These are phyloP conservation scores for Chrysoporthe austroafricana DNA, from an alignment of 2,329 filamentous ascomycete genomes.

Conservation along the genomic window DNA sequence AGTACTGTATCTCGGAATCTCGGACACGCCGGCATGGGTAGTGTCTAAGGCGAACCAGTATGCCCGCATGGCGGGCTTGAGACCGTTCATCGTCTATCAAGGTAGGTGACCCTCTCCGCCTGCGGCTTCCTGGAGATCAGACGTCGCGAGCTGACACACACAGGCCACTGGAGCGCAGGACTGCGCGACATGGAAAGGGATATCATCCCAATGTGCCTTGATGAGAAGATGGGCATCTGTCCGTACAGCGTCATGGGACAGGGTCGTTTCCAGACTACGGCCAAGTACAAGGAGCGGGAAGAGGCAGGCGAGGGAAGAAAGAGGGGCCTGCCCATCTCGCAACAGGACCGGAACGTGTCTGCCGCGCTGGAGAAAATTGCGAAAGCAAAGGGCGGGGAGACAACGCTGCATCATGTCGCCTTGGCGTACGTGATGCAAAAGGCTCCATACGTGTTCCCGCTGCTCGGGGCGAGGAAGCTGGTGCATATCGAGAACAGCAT, in stretches of 20 bases:
- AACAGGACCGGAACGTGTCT: slow-evolving; percentile 43
- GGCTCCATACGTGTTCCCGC: slow-evolving; percentile 56
- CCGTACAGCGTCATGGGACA: slow-evolving; percentile 65
- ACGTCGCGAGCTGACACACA: not conserved
- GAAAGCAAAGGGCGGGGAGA: slow-evolving; percentile 55
- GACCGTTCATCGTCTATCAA: slow-evolving; percentile 44
- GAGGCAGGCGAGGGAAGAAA: slow-evolving; percentile 41
- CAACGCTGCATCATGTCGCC: slow-evolving; percentile 61
- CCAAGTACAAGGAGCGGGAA: slow-evolving; percentile 34
- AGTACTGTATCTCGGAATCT: slow-evolving; percentile 39
- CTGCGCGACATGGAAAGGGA: slow-evolving; percentile 45
- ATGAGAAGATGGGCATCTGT: slow-evolving; percentile 54
- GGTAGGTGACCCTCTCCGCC: slow-evolving; percentile 36
- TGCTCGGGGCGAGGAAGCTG: slow-evolving; percentile 56
- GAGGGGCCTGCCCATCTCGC: not conserved
- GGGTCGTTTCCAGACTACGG: slow-evolving; percentile 51
- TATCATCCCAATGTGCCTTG: slow-evolving; percentile 47
- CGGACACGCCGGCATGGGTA: slow-evolving; percentile 39
- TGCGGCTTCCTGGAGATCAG: not conserved
- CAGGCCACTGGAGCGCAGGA: slow-evolving; percentile 21
- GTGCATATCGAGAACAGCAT: slow-evolving; percentile 60
- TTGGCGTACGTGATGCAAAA: slow-evolving; percentile 57
- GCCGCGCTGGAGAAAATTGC: slow-evolving; percentile 64
- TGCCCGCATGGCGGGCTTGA: slow-evolving; percentile 34
- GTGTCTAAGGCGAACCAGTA: slow-evolving; percentile 37